Evolutionary conservation across 202 grass and related monocot genomes (phyloP), one percentile per base, ranked within the genome.

Genomic region (Bolboschoenoplectus hybrid): DNA sequence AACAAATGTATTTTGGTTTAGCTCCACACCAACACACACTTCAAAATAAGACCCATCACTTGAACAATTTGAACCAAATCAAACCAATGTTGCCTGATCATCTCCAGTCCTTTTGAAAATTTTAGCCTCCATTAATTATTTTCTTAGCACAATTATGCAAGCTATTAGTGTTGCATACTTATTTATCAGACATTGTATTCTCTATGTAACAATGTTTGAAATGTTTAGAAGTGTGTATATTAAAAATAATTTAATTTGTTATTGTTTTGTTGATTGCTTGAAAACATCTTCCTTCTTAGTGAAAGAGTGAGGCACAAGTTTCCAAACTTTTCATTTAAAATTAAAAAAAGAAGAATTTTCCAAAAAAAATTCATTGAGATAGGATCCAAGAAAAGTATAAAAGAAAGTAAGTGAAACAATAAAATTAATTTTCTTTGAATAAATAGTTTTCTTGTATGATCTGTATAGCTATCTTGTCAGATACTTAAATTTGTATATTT

Each of bases 11-110:
- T 38, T 72, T 16, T 39, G 50, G 74, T 58, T 79, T 13, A 79
- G 35, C 46, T 52, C 2, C 13, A 14, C 35, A 41, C 14, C 16
- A 57, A 79, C 75, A 79, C 74, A 78, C 13, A 79, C 6, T 79
- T 79, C 52, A 58, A 79, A 78, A 78, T 40, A 56, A 40, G 74
- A 78, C 74, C 74, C 74, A 57, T 60, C 75, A 40, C 34, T 78
- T 79, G 34, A 34, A 43, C 75, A 79, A 52, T 79, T 26, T 78
- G 51, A 13, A 78, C 74, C 49, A 78, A 14, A 78, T 38, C 0
- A 78, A 8, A 55, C 20, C 5, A 78, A 10, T 7, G 41, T 4
- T 71, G 6, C 53, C 14, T n/a, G 2, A 78, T 78, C 14, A 79
- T 79, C 75, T 79, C 75, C 75, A 79, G 52, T 79, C 20, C 7